Percentiles rank a stretch among this genome's conserved stretches.
Evolutionary conservation across 2,329 filamentous ascomycete genomes (phyloP).

Genomic region (Claviceps quebecensis): DNA sequence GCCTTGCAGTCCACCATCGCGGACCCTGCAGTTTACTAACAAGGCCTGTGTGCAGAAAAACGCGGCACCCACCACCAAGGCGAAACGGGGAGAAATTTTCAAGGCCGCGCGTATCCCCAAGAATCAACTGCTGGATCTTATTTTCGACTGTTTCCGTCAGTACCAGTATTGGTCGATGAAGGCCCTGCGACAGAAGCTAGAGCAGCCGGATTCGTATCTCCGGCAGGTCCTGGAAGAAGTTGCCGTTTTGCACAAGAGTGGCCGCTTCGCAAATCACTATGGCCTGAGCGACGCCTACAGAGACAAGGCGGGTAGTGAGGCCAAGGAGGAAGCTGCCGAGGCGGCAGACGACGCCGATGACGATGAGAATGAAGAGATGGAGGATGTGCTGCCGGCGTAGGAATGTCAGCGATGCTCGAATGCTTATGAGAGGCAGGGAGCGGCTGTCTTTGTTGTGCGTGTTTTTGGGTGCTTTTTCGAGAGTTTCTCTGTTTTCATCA

Average conservation of each 20-base stretch:
- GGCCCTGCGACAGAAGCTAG: slow-evolving; percentile 58
- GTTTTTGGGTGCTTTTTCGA: neutral
- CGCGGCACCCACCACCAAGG: slow-evolving; percentile 32
- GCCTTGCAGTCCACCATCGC: no score
- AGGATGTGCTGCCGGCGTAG: slow-evolving; percentile 46
- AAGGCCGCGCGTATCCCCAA: slow-evolving; percentile 85
- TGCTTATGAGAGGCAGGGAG: no score
- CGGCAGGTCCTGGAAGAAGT: slow-evolving; percentile 74
- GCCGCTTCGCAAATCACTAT: slow-evolving; percentile 76
- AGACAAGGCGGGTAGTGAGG: slow-evolving; percentile 23
- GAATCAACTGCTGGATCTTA: slow-evolving; percentile 72
- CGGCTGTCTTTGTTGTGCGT: neutral
- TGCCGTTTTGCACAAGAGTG: slow-evolving; percentile 68
- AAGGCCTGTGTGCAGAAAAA: slow-evolving; percentile 32
- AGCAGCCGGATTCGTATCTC: slow-evolving; percentile 87
- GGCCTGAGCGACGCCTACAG: slow-evolving; percentile 51
- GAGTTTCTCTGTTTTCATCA: no score
- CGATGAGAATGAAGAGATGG: slow-evolving; percentile 59
- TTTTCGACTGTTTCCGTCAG: slow-evolving; percentile 70
- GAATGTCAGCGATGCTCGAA: neutral
- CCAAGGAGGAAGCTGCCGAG: slow-evolving; percentile 41
- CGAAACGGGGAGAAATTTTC: slow-evolving; percentile 52
- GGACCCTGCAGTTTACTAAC: no score
- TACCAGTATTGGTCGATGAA: slow-evolving; percentile 95
- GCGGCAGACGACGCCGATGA: slow-evolving; percentile 51